Base-by-base conservation (phyloP, 441 rosid species). In the Gossypium schwendimanii region DNA sequence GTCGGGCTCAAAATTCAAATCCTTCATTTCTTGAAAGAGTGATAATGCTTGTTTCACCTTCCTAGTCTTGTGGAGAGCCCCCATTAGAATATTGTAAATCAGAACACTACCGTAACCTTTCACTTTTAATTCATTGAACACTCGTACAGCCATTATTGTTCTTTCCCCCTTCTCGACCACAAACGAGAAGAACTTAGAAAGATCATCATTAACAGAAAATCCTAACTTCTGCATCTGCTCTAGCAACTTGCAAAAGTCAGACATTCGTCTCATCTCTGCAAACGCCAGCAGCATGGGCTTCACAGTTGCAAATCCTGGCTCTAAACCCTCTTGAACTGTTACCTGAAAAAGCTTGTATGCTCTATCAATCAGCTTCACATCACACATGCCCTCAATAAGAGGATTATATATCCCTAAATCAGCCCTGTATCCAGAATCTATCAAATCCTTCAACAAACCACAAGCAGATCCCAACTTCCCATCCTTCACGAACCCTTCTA, bases 391-490 rank as follows among this genome's bases (percentile, higher is more conserved):
- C 83, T 73, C 81, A 63, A 94, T 89, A 60, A 94, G 86, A 7
- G 96, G 85, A 82, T 85, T 91, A 69, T 92, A 89, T 65, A 94
- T 91, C 80, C 85, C 89, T 66, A 94, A 63, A 82, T 92, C 97
- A 69, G 96, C 90, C n/a, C 91, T 84, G 61, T 91, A 91, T 66
- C 97, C 97, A 5, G 97, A 91, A 72, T 84, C 91, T 65, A 91
- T 80, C 81, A 94, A 77, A 86, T 92, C 98, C 82, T 88, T 82
- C 83, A 88, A 85, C 78, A 94, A 77, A 85, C 87, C 85, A 69
- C 87, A 86, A 62, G 97, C 94, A 44, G 75, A 66, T 36, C 90
- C 89, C 23, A 94, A 84, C 76, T 87, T 89, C 68, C 88, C 87
- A 70, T 80, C 81, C 12, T 49, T 82, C 52, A 92, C 94, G 69